Percentiles rank a stretch among this genome's conserved stretches.
Evolutionary conservation across 2,329 filamentous ascomycete species (phyloP).

Genomic region (Pestalotiopsis sp.): DNA sequence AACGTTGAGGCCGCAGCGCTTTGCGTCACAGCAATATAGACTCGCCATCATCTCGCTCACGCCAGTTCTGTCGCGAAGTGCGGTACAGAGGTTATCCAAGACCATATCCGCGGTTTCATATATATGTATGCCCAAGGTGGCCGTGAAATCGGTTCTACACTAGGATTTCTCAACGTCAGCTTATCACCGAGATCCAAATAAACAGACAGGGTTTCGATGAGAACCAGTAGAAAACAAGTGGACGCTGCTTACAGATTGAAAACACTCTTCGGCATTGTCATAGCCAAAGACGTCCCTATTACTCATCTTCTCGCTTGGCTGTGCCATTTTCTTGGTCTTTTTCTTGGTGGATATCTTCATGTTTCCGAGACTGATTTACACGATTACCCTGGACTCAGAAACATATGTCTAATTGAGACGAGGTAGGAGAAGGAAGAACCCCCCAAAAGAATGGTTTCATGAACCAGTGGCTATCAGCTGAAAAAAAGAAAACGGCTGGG

Average conservation of each 20-base stretch:
- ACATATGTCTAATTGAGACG: conserved; percentile 22
- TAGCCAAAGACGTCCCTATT: background rate
- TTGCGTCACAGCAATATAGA: conserved; percentile 56
- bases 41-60: conserved; percentile 35
- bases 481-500: conserved; percentile 16
- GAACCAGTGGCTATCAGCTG: background rate
- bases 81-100: background rate
- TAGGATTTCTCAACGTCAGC: background rate
- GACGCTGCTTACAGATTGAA: background rate
- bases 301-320: background rate
- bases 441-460: background rate
- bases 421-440: background rate
- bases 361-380: background rate
- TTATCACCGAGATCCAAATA: background rate
- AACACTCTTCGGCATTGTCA: background rate
- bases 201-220: background rate
- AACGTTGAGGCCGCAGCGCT: conserved; percentile 47
- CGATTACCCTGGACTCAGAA: background rate
- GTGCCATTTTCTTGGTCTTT: background rate
- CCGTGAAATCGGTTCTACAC: conserved; percentile 6
- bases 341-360: background rate
- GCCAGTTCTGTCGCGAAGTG: background rate
- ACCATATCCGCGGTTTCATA: background rate
- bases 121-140: background rate
- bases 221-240: background rate